Evolutionary conservation across 169 alveolate genomes (phyloP).

Genomic region (Cryptosporidium xiaoi): DNA sequence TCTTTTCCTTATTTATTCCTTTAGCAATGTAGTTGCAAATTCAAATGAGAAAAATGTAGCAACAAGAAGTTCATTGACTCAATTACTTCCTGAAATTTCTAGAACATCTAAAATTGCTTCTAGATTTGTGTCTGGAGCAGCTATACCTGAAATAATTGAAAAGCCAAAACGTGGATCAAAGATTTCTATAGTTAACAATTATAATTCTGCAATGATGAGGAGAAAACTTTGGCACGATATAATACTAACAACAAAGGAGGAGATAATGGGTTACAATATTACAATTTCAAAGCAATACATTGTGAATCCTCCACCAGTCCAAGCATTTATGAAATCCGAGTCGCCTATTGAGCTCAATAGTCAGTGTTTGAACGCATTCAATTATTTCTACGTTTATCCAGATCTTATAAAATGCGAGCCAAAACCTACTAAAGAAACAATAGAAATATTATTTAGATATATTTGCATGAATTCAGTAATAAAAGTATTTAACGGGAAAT

Average conservation of each 20-base stretch:
- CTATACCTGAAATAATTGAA: conserved; percentile 51
- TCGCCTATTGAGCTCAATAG: conserved; percentile 33
- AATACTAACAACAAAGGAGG: conserved; percentile 15
- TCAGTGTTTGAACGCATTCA: conserved; percentile 69
- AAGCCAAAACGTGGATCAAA: conserved; percentile 50
- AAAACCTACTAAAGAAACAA: conserved; percentile 8
- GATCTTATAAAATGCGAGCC: conserved; percentile 35
- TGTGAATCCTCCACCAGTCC: conserved; percentile 62
- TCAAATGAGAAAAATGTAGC: background rate
- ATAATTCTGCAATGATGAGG: conserved; percentile 45
- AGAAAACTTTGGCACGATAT: conserved; percentile 35
- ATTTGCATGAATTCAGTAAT: conserved; percentile 49
- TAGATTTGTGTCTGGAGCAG: conserved; percentile 62
- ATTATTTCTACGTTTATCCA: conserved; percentile 45
- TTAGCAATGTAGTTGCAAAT: background rate
- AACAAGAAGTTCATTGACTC: conserved; percentile 1
- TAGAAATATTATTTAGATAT: conserved; percentile 33
- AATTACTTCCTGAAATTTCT: conserved; percentile 36
- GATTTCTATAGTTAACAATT: conserved; percentile 21
- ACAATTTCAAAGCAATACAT: conserved; percentile 22
- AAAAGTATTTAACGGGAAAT: background rate
- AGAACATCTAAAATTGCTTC: conserved; percentile 53
- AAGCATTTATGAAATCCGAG: conserved; percentile 66
- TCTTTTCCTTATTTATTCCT: background rate
- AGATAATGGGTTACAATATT: conserved; percentile 39